phyloP scores from a whole-genome alignment of 805 yeast genomes.

The Kregervanrija pseudodelftensis region DNA sequence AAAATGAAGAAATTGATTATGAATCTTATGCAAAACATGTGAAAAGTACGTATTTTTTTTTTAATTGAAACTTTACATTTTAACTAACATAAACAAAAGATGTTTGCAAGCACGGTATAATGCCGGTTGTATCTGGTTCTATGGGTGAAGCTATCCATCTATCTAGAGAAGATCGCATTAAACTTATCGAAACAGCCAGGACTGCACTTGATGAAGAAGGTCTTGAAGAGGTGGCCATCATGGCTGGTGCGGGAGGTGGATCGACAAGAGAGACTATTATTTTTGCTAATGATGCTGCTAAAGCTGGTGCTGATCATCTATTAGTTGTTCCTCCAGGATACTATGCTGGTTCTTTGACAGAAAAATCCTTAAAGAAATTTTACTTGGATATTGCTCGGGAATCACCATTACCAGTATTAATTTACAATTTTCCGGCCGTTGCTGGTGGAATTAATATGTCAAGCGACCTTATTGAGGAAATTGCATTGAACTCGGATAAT shows the following conservation, averaged over 20 bases:
- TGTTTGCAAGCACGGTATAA: conserved; percentile 22
- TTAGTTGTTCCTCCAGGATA: conserved; percentile 31
- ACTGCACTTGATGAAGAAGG: conserved; percentile 27
- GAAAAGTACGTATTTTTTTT: conserved; percentile 11
- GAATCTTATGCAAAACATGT: conserved; percentile 29
- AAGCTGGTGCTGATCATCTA: conserved; percentile 30
- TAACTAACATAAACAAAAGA: too few species aligned
- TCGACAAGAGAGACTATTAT: conserved; percentile 23
- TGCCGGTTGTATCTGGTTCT: conserved; percentile 31
- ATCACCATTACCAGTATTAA: conserved; percentile 29
- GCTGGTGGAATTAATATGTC: too few species aligned
- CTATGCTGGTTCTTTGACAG: conserved; percentile 27
- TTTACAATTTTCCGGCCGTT: conserved; percentile 14
- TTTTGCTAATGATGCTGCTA: conserved; percentile 20
- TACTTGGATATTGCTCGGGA: conserved; percentile 26
- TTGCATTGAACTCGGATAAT: too few species aligned
- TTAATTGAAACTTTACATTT: too few species aligned
- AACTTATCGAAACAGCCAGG: conserved; percentile 24
- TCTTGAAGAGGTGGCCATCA: conserved; percentile 20
- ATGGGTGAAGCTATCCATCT: conserved; percentile 34
- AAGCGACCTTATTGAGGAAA: too few species aligned
- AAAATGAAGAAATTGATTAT: conserved; percentile 23
- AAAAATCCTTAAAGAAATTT: conserved; percentile 27
- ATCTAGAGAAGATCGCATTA: conserved; percentile 26
- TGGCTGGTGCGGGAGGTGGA: conserved; percentile 29